Base-by-base conservation (phyloP, 2,329 filamentous ascomycete genomes). In the Penicillium vulpinum region DNA sequence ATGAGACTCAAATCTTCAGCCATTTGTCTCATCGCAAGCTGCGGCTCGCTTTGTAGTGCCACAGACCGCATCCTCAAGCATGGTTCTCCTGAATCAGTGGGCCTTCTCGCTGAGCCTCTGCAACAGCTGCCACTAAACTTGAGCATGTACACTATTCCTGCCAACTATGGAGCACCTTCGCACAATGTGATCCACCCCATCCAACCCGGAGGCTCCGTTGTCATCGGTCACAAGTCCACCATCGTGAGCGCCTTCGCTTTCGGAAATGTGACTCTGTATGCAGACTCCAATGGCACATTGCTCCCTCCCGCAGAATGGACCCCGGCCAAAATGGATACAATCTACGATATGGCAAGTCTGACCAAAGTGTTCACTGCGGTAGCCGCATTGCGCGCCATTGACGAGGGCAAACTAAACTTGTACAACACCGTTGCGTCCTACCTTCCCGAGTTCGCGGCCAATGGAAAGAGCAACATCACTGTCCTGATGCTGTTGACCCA, bases 311-410 rank as follows among this genome's bases (percentile, higher is more conserved):
- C 43, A 6, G 50, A 67, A 31, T 69, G 71, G 54, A 67, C 71
- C 51, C 62, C 65, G 15, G 61, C 73, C 9, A 67, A 63, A 0
- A 31, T 69, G 4, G 70, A 75, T 50, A 75, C 72, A 3, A 68
- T 76, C n/a, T 76, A 75, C 59, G 73, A 75, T 58, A 67, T 75
- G 68, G 73, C 73, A 36, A 75, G 73, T 55, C 57, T 76, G 29
- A 73, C 74, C 7, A 76, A 76, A 61, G 54, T 76, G 26, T 75
- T 73, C 50, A 75, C 73, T n/a, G 65, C 71, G 0, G 63, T 43
- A 22, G 48, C 48, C 9, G 48, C 21, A 22, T 18, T 51, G 36
- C 36, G 48, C 4, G 48, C 36, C 15, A 41, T 51, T 8, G 48
- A 51, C 2, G 36, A 51, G 15, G 36, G 26, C 15, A 48, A 48